phyloP scores from a whole-genome alignment of 169 alveolate genomes.

The Miamiensis avidus region DNA sequence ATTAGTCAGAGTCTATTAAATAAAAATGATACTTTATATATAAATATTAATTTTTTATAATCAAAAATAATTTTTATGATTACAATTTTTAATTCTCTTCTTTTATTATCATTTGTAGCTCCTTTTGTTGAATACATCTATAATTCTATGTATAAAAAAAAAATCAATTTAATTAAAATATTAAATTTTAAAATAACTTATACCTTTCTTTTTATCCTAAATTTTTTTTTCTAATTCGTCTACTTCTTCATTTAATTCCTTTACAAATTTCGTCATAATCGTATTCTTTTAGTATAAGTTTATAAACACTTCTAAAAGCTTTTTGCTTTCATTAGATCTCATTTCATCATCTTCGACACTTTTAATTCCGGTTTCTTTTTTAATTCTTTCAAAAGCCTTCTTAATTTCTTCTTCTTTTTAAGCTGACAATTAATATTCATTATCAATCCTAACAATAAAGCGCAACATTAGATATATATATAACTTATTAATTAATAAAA shows the following conservation, averaged over 20 bases:
- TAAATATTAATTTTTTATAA: background rate
- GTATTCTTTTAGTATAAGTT: slow-evolving; percentile 43
- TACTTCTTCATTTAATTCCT: slow-evolving; percentile 46
- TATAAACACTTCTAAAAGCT: slow-evolving; percentile 40
- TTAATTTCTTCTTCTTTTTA: slow-evolving; percentile 47
- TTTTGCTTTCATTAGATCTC: slow-evolving; percentile 45
- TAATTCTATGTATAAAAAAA: slow-evolving; percentile 11
- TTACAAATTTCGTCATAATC: slow-evolving; percentile 45
- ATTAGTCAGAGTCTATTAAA: slow-evolving; percentile 19
- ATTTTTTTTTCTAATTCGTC: slow-evolving; percentile 45
- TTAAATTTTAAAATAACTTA: too few relatives aligned
- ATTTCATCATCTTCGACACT: slow-evolving; percentile 4
- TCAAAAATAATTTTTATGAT: background rate
- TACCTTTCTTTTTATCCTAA: slow-evolving; percentile 30
- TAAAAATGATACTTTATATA: background rate
- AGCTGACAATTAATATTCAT: slow-evolving; percentile 45
- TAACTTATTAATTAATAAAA: background rate
- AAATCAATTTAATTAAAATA: background rate
- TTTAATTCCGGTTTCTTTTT: slow-evolving; percentile 53
- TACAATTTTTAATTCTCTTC: slow-evolving; percentile 45
- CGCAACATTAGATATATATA: background rate
- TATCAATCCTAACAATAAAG: slow-evolving; percentile 24
- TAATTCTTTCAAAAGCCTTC: slow-evolving; percentile 53
- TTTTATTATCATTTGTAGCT: slow-evolving; percentile 53
- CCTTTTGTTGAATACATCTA: slow-evolving; percentile 51